Percentiles rank a stretch among this genome's conserved stretches.
These are phyloP conservation scores for Camelina neglecta DNA, from an alignment of 345 rosid species.

Conservation along the genomic window DNA sequence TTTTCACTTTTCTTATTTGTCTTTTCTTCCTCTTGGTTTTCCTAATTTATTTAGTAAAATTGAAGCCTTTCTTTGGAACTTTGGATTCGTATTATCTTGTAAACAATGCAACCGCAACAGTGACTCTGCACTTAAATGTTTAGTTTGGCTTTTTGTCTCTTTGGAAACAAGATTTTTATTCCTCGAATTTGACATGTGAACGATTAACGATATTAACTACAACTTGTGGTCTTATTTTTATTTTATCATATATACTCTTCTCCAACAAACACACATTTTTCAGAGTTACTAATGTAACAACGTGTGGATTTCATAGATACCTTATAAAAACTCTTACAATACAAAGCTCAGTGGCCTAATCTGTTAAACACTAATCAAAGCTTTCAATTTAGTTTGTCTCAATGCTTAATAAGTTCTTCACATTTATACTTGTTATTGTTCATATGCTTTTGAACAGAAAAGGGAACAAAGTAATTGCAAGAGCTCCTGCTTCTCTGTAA, in stretches of 20 bases:
- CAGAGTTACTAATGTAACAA: slow-evolving; percentile 4
- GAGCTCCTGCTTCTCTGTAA: neutral
- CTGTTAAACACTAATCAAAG: neutral
- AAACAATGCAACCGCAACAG: no score
- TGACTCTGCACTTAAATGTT: no score
- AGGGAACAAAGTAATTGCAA: neutral
- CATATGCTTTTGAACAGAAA: neutral
- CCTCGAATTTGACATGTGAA: slow-evolving; percentile 18
- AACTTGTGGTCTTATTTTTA: neutral
- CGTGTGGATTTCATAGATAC: slow-evolving; percentile 8
- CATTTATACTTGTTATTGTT: neutral
- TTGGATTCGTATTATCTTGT: no score
- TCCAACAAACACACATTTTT: neutral
- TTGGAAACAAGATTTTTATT: slow-evolving; percentile 20
- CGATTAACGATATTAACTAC: neutral
- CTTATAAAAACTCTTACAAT: neutral
- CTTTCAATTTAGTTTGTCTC: neutral
- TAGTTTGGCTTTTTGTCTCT: no score
- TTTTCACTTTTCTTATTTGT: no score
- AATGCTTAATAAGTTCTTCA: neutral
- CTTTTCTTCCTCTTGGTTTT: no score
- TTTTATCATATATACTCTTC: neutral
- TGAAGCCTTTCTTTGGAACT: no score
- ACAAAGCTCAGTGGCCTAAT: neutral
- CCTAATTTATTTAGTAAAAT: no score